Base-by-base conservation (phyloP, 108 stramenopile species). In the Chaetoceros muelleri region DNA sequence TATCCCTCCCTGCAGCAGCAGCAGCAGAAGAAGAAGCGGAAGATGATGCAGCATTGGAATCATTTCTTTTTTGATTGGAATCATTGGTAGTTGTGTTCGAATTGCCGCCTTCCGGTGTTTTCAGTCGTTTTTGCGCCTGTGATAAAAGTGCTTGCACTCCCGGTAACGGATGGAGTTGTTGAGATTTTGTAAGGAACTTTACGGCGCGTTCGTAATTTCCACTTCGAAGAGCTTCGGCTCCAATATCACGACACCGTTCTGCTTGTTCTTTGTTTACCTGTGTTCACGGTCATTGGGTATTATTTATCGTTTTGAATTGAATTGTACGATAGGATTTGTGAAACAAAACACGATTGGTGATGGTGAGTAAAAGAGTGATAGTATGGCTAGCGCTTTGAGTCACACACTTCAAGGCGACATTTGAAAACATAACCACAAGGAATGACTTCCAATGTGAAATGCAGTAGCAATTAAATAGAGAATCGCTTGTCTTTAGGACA, bases 121-220 rank as follows among this genome's bases (percentile, higher is more conserved):
- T 18, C 46, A 53, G 28, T 57, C 44, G 50, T 45, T 51, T 24
- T 27, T 34, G 28, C 16, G 85, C 85, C 48, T 84, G 80, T 20
- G 58, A 70, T 26, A 87, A 44, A 62, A 97, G 53, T 24, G 78
- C 75, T 62, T 95, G 82, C 0, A 94, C 93, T 16, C 93, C 96
- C 0, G 96, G 94, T 21, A 97, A 65, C 0, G 90, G 91, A 63
- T 90, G 94, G 24, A 97, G 62, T 30, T 78, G 70, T 3, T 90
- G 58, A 7, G 86, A 86, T 57, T 95, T 97, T 46, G 74, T 69
- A 53, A 95, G 78, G 57, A 93, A 80, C 62, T 95, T 94, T 34
- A 93, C 64, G 2, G 96, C 96, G 26, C 79, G 73, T 25, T 72
- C 81, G 61, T 66, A 72, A 44, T 95, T 65, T 13, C 71, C 78